Conservation (phyloP, 208 protist species). For the Phytomonas sp. region DNA sequence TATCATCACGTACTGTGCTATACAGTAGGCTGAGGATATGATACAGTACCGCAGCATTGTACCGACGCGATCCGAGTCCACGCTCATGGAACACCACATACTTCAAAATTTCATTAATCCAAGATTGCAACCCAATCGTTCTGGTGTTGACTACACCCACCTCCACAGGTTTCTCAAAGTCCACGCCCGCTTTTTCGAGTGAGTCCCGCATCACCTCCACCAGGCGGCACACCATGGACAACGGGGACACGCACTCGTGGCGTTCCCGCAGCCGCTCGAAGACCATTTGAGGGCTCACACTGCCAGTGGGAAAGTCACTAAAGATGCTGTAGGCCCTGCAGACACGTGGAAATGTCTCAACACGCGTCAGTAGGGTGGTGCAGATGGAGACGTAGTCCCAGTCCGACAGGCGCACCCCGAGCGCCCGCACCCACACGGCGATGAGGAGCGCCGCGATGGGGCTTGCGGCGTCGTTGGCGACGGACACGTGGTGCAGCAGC, state of each 20-base stretch:
- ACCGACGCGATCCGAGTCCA: constrained; percentile 25
- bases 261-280: constrained; percentile 19
- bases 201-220: constrained; percentile 40
- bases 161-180: constrained; percentile 20
- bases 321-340: constrained; percentile 39
- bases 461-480: constrained; percentile 18
- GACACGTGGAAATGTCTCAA: constrained; percentile 57
- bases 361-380: constrained; percentile 25
- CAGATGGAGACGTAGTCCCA: constrained; percentile 70
- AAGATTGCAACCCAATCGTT: constrained; percentile 26
- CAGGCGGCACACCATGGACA: constrained; percentile 14
- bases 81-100: constrained; percentile 10
- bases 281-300: constrained; percentile 37
- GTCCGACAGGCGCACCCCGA: constrained; percentile 52
- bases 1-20: constrained; percentile 47
- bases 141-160: constrained; percentile 57
- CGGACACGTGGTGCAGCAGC: constrained; percentile 69
- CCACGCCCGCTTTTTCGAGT: constrained; percentile 26
- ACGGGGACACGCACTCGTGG: background rate
- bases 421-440: constrained; percentile 65
- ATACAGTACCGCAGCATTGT: constrained; percentile 36
- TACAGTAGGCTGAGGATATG: constrained; percentile 69
- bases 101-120: constrained; percentile 30
- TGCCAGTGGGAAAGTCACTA: constrained; percentile 24
- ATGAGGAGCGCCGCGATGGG: constrained; percentile 43